These are phyloP conservation scores for Yarrowia bubula DNA, from an alignment of 805 yeast species.

Conservation along the genomic window DNA sequence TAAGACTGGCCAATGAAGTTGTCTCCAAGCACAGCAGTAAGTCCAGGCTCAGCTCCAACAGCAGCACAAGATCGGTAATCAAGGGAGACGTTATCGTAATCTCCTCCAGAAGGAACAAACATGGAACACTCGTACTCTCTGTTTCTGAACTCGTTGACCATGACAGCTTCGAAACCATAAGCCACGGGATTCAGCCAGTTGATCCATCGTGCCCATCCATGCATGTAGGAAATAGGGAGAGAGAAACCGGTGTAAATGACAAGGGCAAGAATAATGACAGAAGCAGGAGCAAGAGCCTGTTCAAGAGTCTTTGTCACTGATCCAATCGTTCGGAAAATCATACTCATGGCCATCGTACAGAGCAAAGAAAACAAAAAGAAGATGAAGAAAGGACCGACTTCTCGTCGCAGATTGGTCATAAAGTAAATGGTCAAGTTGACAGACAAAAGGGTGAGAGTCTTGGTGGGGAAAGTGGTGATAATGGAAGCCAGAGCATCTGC, in stretches of 20 bases:
- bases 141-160: conserved; percentile 48
- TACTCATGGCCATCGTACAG: conserved; percentile 55
- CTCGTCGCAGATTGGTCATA: conserved; percentile 52
- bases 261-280: conserved; percentile 44
- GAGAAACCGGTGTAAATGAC: conserved; percentile 49
- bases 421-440: conserved; percentile 41
- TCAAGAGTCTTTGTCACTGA: conserved; percentile 41
- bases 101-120: conserved; percentile 48
- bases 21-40: conserved; percentile 50
- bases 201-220: conserved; percentile 54
- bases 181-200: conserved; percentile 47
- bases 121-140: conserved; percentile 40
- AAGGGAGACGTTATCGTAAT: conserved; percentile 37
- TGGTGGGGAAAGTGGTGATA: conserved; percentile 55
- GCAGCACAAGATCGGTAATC: conserved; percentile 51
- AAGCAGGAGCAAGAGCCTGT: conserved; percentile 48
- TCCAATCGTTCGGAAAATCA: conserved; percentile 47
- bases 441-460: conserved; percentile 45
- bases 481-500: conserved; percentile 66
- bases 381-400: conserved; percentile 54
- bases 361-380: conserved; percentile 46
- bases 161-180: conserved; percentile 48
- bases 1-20: conserved; percentile 47
- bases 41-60: conserved; percentile 58
- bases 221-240: conserved; percentile 47